These are phyloP conservation scores for Suillus bovinus DNA, from an alignment of 768 basidiomycete genomes.

Conservation along the genomic window DNA sequence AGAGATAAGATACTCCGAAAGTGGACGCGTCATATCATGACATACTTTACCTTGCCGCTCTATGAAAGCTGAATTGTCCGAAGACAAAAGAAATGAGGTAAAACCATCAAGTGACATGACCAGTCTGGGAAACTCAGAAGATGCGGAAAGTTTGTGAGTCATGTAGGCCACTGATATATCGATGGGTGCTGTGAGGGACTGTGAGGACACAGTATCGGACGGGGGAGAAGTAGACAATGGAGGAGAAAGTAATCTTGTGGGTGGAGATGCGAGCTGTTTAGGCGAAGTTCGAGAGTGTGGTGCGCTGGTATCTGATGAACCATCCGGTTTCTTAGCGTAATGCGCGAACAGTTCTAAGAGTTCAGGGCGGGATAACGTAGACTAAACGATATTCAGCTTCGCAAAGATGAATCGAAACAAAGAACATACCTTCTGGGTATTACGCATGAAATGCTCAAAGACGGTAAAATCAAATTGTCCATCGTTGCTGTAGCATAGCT, in stretches of 20 bases:
- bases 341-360: slow-evolving; percentile 38
- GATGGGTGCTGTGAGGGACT: neutral
- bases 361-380: slow-evolving; percentile 33
- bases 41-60: slow-evolving; percentile 53
- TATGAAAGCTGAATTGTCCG: slow-evolving; percentile 66
- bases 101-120: slow-evolving; percentile 62
- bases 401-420: slow-evolving; percentile 4
- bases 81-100: slow-evolving; percentile 75
- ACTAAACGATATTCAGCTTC: slow-evolving; percentile 30
- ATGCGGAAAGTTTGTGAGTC: slow-evolving; percentile 6
- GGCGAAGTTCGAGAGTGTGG: neutral
- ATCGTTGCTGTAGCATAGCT: slow-evolving; percentile 31
- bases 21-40: slow-evolving; percentile 88
- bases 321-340: slow-evolving; percentile 27
- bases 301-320: neutral
- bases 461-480: slow-evolving; percentile 37
- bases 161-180: neutral
- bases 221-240: slow-evolving; percentile 10
- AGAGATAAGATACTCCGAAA: slow-evolving; percentile 87
- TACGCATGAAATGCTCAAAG: slow-evolving; percentile 54
- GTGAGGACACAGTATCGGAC: slow-evolving; percentile 1
- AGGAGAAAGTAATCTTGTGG: neutral
- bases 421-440: slow-evolving; percentile 48
- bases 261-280: neutral
- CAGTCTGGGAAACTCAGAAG: slow-evolving; percentile 11